Evolutionary conservation across 2,329 filamentous ascomycete genomes (phyloP), one percentile per base, ranked within the genome.

Genomic region (Aspergillus hiratsukae): DNA sequence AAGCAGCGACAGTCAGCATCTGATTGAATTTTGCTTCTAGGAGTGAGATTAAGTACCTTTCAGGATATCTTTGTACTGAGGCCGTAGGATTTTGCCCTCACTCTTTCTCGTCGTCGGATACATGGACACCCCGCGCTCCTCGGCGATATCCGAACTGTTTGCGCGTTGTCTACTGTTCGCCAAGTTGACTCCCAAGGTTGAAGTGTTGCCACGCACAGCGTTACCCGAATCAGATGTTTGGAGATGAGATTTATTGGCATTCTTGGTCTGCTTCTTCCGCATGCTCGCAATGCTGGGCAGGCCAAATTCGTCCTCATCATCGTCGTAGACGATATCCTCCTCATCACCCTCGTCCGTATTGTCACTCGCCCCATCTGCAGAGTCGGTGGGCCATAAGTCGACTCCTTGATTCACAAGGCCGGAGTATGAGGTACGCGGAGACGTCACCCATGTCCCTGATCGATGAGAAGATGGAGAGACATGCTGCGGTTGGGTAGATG

Each of bases 11-110:
- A 37, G 28, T 57, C 41, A 49, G 52, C 14, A 25, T 9, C 40
- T 14, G 19, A 4, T 17, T 10, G 9, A 17, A 23, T 19, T n/a
- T 10, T 19, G 28, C 19, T 27, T 40, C 31, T 9, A 37, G 25
- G 17, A 27, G 17, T 17, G 11, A n/a, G 9, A 11, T 35, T 37
- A 6, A 14, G 25, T 61, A 87, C 86, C 86, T 79, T 83, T 84
- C 21, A 99, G 77, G 48, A 99, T 95, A 60, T 99, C 94, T 75
- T 99, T 97, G 74, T 97, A 99, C 73, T 99, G 94, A 52, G 94
- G 94, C 61, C 94, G 86, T 23, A 99, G 78, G 58, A 97, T 97
- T 80, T 99, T 99, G 28, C 91, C 93, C 71, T 97, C 92, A 60
- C 83, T 87, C 74, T 92, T 95, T 75, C 92, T 93, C 2, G 92